Evolutionary conservation across 306 rosid species (phyloP).

Genomic region (Vachellia collinsii): DNA sequence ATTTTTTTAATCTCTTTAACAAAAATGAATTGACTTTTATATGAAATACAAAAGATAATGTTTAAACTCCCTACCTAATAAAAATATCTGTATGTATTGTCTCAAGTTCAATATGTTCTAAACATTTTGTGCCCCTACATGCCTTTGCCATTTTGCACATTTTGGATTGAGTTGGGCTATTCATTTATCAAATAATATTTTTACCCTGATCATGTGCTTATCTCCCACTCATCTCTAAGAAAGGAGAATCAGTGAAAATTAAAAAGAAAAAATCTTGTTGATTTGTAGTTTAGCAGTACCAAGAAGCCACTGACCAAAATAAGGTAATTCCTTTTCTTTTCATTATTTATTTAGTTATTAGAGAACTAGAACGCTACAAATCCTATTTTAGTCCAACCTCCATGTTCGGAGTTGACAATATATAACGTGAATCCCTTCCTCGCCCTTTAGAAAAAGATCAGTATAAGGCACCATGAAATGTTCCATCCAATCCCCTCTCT

Average conservation of each 20-base stretch:
- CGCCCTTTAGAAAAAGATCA: neutral
- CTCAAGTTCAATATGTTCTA: neutral
- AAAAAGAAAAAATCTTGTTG: neutral
- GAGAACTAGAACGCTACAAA: neutral
- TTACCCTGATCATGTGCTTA: constrained; percentile 13
- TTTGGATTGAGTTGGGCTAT: neutral
- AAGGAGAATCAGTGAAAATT: neutral
- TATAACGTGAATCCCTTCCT: neutral
- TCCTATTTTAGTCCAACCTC: neutral
- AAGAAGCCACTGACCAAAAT: neutral
- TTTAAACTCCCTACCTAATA: no score
- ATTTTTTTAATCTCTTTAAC: no score
- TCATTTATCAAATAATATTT: neutral
- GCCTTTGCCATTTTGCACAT: neutral
- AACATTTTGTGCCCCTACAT: neutral
- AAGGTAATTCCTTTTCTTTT: neutral
- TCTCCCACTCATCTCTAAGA: neutral
- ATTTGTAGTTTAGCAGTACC: constrained; percentile 1
- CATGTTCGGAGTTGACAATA: constrained; percentile 9
- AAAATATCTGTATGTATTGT: neutral
- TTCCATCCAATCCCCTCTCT: neutral
- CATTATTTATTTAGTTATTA: neutral
- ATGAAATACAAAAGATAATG: no score
- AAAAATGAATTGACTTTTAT: no score
- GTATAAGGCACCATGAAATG: neutral